Evolutionary conservation across 1,284 basidiomycete species (phyloP).

Genomic region (Leccinum griseonigrum): DNA sequence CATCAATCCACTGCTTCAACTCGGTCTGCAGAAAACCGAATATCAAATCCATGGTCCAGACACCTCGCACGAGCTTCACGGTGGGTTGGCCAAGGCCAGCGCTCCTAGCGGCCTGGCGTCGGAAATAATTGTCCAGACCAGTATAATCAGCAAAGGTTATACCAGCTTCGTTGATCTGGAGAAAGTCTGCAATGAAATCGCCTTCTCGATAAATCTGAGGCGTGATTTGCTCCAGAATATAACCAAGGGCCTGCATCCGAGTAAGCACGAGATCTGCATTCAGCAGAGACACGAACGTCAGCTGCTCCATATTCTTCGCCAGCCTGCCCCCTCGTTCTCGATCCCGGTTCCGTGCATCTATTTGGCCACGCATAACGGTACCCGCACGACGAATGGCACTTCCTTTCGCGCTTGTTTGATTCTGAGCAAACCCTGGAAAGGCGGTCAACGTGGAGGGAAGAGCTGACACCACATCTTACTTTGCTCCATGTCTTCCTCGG

Average conservation of each 20-base stretch:
- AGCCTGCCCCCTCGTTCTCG: slow-evolving; percentile 62
- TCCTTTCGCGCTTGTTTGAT: slow-evolving; percentile 32
- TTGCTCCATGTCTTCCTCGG: slow-evolving; percentile 71
- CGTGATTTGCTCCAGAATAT: slow-evolving; percentile 75
- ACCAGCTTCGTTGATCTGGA: slow-evolving; percentile 87
- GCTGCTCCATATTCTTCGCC: slow-evolving; percentile 64
- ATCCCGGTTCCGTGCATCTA: slow-evolving; percentile 58
- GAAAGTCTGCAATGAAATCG: slow-evolving; percentile 87
- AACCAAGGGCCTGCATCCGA: slow-evolving; percentile 70
- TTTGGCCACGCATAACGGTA: slow-evolving; percentile 70
- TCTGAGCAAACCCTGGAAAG: slow-evolving; percentile 45
- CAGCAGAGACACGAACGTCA: slow-evolving; percentile 49
- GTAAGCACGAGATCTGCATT: slow-evolving; percentile 5
- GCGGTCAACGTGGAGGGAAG: slow-evolving; percentile 1
- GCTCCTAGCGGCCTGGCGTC: slow-evolving; percentile 79
- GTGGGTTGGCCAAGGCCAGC: slow-evolving; percentile 68
- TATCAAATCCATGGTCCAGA: slow-evolving; percentile 79
- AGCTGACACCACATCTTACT: slow-evolving; percentile 39
- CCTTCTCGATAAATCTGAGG: slow-evolving; percentile 81
- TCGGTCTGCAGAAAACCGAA: slow-evolving; percentile 93
- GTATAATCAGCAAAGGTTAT: slow-evolving; percentile 96
- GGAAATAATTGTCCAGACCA: slow-evolving; percentile 92
- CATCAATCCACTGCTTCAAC: slow-evolving; percentile 83
- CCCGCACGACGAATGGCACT: slow-evolving; percentile 71
- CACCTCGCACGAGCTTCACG: slow-evolving; percentile 77